Base-by-base conservation (phyloP, 148 eudicot species). In the Camellia japonica region DNA sequence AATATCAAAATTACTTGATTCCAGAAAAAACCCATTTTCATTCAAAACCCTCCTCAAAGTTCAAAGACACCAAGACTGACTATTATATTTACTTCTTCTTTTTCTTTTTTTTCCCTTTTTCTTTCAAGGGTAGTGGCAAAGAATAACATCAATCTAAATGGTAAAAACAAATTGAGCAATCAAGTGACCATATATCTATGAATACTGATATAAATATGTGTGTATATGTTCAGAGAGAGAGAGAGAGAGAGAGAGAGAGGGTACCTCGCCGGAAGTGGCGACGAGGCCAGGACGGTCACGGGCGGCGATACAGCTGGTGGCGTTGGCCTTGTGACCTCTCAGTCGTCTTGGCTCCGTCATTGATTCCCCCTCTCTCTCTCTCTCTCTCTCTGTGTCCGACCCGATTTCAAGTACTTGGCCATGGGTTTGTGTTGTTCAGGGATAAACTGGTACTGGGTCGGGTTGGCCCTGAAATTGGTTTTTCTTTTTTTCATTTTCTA, bases 231-330 rank as follows among this genome's bases (percentile, higher is more conserved):
- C 8, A 9, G 13, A 58, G 54, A 64, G 23, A 80, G 38, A 7
- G 7, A 65, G 20, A n/a, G 68, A 16, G 8, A 14, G 23, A 49
- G 54, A 38, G n/a, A 47, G 54, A 20, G 11, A 15, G 46, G 78
- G 7, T 67, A 95, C 98, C 92, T 95, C 98, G 69, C 81, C 94
- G 65, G 98, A 87, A 56, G 97, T 89, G 84, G 85, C 85, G 44
- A 95, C 47, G 75, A 95, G 80, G 73, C 91, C 90, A 14, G 97
- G 98, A 30, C 92, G 90, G 80, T 75, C 69, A 14, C 68, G 76
- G 46, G 97, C 91, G 64, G 98, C 87, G 73, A 93, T 83, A 78
- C 98, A 95, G 85, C 83, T 88, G 77, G 93, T 91, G 58, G 97
- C 87, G 7, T 90, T 77, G 66, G 87, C 90, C 65, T 84, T 86